Evolutionary conservation across 768 basidiomycete genomes (phyloP), one percentile per base, ranked within the genome.

Genomic region (Candolleomyces eurysporus): DNA sequence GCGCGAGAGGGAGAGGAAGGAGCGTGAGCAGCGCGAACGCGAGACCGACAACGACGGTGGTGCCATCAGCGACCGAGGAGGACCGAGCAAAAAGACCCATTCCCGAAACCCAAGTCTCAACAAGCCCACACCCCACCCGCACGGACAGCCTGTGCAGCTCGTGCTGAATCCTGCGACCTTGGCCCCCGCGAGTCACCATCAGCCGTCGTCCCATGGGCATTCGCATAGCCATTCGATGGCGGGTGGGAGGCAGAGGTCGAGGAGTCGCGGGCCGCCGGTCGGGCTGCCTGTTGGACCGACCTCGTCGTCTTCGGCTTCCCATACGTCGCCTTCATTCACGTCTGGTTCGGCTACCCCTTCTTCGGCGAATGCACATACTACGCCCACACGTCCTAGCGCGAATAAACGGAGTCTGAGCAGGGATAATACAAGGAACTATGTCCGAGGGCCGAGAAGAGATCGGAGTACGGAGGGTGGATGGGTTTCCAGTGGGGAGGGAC

Each of bases 111-210:
- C 43, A 13, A 58, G 57, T 19, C 11, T 58, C 16, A 58, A 22
- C 43, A 43, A 42, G 42, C 36, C 36, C 8, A 11, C 11, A 2
- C 11, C 32, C 11, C n/a, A 46, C 32, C 3, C n/a, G 6, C 21
- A 31, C 19, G 6, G 39, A 13, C 26, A 22, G 19, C 59, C 59
- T 5, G 43, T 60, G 4, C 51, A 50, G 14, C 52, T 60, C 26
- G 59, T 48, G 9, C 36, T 60, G 53, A 49, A 57, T 39, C 56
- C 26, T 46, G 10, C 60, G 22, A 61, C 46, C 10, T 26, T 57
- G 3, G 45, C 60, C 4, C 39, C 60, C 0, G 22, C 60, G 40
- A 6, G 32, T 4, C 26, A 26, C 4, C 26, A 26, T 26, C 26
- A 26, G 26, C 26, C 26, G 26, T n/a, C 26, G 4, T 26, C 26